These are phyloP conservation scores for Fraxinus quadrangulata DNA, from an alignment of 257 asterid genomes.

Conservation along the genomic window DNA sequence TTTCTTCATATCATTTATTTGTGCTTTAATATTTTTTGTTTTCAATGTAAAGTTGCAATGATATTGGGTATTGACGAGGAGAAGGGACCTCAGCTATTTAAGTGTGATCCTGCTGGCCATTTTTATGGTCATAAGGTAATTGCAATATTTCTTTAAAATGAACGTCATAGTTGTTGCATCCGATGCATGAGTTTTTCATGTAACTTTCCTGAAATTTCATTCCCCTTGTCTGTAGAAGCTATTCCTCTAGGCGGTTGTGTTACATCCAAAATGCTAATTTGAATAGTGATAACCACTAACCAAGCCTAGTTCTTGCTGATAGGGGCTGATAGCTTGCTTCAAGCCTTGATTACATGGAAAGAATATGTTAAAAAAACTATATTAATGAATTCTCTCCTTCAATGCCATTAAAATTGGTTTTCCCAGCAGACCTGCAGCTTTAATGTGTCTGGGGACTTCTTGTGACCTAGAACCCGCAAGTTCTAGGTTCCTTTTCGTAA, in stretches of 20 bases:
- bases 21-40: conserved; percentile 14
- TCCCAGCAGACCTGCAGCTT: neutral
- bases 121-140: conserved; percentile 97
- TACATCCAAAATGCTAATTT: neutral
- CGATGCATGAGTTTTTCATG: conserved; percentile 8
- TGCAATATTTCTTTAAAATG: conserved; percentile 13
- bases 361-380: neutral
- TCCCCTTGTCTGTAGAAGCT: neutral
- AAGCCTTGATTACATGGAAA: neutral
- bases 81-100: conserved; percentile 96
- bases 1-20: conserved; percentile 6
- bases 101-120: conserved; percentile 99
- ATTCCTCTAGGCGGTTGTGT: neutral
- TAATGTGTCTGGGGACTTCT: neutral
- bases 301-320: neutral
- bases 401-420: neutral
- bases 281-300: neutral
- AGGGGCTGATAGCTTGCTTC: neutral
- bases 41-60: conserved; percentile 72
- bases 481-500: neutral
- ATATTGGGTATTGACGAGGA: conserved; percentile 93
- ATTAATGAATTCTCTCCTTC: neutral
- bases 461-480: neutral
- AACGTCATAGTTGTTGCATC: neutral
- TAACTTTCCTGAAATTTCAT: neutral